Conservation (phyloP, 1,139 yeast species). For the Candida tetrigidarum region DNA sequence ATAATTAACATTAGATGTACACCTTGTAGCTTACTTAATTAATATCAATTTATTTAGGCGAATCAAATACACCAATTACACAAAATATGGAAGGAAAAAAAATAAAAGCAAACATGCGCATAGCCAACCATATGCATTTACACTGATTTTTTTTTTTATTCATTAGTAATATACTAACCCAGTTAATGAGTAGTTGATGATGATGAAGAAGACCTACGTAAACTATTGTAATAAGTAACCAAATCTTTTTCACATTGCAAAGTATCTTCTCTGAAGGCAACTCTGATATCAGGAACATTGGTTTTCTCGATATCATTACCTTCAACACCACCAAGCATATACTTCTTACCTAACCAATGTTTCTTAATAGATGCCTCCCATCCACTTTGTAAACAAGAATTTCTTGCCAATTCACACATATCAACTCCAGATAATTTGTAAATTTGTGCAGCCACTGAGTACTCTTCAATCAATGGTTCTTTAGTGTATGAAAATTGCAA, state of each 20-base stretch:
- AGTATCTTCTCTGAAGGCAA: slow-evolving; percentile 82
- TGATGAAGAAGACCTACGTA: slow-evolving; percentile 11
- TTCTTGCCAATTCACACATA: slow-evolving; percentile 90
- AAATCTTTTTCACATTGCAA: slow-evolving; percentile 74
- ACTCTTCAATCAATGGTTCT: slow-evolving; percentile 97
- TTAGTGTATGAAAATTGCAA: slow-evolving; percentile 94
- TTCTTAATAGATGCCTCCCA: slow-evolving; percentile 83
- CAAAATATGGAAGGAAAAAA: not conserved
- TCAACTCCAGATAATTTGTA: slow-evolving; percentile 93
- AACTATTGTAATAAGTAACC: slow-evolving; percentile 57
- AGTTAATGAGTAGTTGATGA: not conserved
- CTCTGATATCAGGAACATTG: slow-evolving; percentile 89
- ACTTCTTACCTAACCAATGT: slow-evolving; percentile 91
- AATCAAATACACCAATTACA: not conserved
- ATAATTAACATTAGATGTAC: too few relatives aligned
- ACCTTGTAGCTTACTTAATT: too few relatives aligned
- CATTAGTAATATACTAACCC: not conserved
- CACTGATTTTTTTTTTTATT: not conserved
- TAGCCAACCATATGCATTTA: slow-evolving; percentile 2
- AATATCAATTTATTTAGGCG: too few relatives aligned
- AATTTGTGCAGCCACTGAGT: slow-evolving; percentile 97
- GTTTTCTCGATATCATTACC: slow-evolving; percentile 94
- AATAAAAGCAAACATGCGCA: slow-evolving; percentile 1
- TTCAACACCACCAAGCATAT: slow-evolving; percentile 60
- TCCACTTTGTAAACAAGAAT: slow-evolving; percentile 91